These are phyloP conservation scores for Rutidosis leptorrhynchoides DNA, from an alignment of 129 eudicot species.

Conservation along the genomic window DNA sequence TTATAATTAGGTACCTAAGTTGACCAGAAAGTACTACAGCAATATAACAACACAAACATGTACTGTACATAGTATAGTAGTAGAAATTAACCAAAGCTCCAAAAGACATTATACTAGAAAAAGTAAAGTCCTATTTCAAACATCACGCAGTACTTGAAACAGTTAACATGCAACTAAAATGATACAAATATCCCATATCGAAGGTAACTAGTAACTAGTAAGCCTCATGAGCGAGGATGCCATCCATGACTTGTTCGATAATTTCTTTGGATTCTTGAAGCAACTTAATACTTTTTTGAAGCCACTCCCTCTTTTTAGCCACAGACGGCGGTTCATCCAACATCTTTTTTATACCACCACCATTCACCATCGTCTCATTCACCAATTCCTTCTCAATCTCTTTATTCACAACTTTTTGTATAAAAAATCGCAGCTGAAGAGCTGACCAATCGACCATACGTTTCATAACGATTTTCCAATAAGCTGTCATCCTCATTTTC, in stretches of 20 bases:
- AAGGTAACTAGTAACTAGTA: too few relatives aligned
- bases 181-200: too few relatives aligned
- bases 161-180: too few relatives aligned
- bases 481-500: conserved; percentile 34
- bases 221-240: background rate
- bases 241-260: conserved; percentile 23
- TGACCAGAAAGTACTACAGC: too few relatives aligned
- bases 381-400: conserved; percentile 24
- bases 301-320: conserved; percentile 23
- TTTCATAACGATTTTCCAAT: conserved; percentile 32
- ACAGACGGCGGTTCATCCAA: conserved; percentile 24
- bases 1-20: too few relatives aligned
- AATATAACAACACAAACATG: too few relatives aligned
- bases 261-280: conserved; percentile 31
- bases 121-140: too few relatives aligned
- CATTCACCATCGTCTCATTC: conserved; percentile 25
- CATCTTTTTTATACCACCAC: conserved; percentile 31
- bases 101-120: too few relatives aligned
- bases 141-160: too few relatives aligned
- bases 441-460: conserved; percentile 30
- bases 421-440: conserved; percentile 9
- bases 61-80: too few relatives aligned
- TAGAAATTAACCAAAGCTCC: too few relatives aligned
- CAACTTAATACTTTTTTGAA: conserved; percentile 20
- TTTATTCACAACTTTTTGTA: conserved; percentile 19